Evolutionary conservation across 768 basidiomycete species (phyloP).

Genomic region (Mycena galericulata): DNA sequence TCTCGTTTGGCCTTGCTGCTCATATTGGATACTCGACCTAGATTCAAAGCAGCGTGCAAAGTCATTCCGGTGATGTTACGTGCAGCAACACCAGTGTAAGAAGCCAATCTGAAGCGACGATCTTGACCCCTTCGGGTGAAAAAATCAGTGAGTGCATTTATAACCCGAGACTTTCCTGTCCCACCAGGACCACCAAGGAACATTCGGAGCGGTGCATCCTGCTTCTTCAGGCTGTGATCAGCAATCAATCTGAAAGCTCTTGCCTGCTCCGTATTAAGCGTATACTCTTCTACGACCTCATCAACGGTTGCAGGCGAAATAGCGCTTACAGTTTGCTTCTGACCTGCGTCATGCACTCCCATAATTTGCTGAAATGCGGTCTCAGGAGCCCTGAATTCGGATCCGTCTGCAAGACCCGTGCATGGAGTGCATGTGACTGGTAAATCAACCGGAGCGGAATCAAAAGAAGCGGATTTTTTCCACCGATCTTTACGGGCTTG

Average conservation of each 20-base stretch:
- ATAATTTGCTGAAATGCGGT: too few relatives aligned
- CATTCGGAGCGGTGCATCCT: constrained; percentile 43
- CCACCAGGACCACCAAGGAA: constrained; percentile 53
- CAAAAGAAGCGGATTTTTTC: too few relatives aligned
- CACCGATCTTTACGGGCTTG: too few relatives aligned
- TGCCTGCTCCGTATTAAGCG: constrained; percentile 49
- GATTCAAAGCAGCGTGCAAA: constrained; percentile 47
- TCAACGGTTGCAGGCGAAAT: constrained; percentile 10
- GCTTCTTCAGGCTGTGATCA: constrained; percentile 36
- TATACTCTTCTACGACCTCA: constrained; percentile 37
- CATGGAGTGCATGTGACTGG: too few relatives aligned
- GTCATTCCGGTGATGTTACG: constrained; percentile 53
- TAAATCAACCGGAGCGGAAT: too few relatives aligned
- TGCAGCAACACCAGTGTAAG: constrained; percentile 56
- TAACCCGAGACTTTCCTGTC: constrained; percentile 56
- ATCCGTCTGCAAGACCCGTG: too few relatives aligned
- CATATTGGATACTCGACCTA: not conserved
- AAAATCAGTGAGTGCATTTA: constrained; percentile 48
- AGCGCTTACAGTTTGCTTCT: too few relatives aligned
- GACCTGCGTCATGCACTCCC: too few relatives aligned
- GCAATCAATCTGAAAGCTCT: constrained; percentile 47
- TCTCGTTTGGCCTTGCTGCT: constrained; percentile 23
- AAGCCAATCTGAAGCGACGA: constrained; percentile 43
- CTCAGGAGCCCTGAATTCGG: too few relatives aligned
- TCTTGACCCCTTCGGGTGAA: constrained; percentile 39